These are phyloP conservation scores for Helotiales sp. DNA, from an alignment of 2,329 filamentous ascomycete species.

Conservation along the genomic window DNA sequence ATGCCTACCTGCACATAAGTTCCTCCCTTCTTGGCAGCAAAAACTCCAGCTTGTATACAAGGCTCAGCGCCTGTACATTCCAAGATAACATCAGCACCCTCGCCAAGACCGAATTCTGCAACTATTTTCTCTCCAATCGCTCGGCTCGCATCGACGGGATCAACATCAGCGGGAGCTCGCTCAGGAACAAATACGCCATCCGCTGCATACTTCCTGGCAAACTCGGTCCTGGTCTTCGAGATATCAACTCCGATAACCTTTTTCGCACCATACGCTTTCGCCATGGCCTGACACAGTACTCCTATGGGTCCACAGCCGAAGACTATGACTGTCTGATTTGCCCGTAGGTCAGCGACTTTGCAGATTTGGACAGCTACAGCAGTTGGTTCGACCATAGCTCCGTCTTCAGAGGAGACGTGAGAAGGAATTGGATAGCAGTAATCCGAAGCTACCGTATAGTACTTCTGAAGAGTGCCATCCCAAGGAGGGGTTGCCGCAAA, in stretches of 20 bases:
- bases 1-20: not conserved
- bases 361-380: not conserved
- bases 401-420: not conserved
- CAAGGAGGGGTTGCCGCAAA: not conserved
- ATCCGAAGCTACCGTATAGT: not conserved
- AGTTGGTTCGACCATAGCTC: not conserved
- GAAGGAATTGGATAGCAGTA: not conserved
- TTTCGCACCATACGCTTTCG: not conserved
- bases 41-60: not conserved
- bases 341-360: not conserved
- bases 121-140: constrained; percentile 1
- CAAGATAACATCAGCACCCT: not conserved
- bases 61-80: not conserved
- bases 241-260: not conserved
- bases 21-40: not conserved
- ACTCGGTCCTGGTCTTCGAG: not conserved
- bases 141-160: not conserved
- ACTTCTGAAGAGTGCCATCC: constrained; percentile 1
- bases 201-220: not conserved
- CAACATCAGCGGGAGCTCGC: not conserved
- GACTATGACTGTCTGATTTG: not conserved
- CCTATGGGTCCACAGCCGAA: constrained; percentile 1
- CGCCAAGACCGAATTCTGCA: not conserved
- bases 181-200: not conserved
- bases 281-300: not conserved